phyloP scores from a whole-genome alignment of 352 stramenopile species.

The Paralagenidium karlingii region DNA sequence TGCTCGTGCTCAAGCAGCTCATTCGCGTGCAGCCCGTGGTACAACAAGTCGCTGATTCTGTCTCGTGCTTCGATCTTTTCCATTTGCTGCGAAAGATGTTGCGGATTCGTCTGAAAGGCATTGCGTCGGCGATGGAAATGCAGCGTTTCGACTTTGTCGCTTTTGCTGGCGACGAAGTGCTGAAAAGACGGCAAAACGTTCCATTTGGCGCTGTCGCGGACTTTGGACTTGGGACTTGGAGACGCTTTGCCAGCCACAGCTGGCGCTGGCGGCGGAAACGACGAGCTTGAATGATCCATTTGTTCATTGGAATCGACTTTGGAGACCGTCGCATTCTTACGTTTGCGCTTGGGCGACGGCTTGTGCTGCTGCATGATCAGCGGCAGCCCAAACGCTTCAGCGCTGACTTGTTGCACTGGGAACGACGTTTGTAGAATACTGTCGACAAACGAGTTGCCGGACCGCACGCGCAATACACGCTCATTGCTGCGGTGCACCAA shows the following conservation, averaged over 20 bases:
- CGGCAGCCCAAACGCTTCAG: neutral
- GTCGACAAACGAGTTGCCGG: conserved; percentile 25
- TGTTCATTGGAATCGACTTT: neutral
- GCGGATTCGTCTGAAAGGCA: conserved; percentile 14
- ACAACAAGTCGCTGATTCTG: too few relatives aligned
- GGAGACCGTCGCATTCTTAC: conserved; percentile 9
- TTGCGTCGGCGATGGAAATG: conserved; percentile 25
- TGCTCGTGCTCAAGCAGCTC: conserved; percentile 1
- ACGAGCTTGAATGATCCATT: too few relatives aligned
- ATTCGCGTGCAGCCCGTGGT: conserved; percentile 1
- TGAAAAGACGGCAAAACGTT: conserved; percentile 6
- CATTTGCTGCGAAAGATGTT: conserved; percentile 21
- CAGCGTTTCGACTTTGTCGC: conserved; percentile 14
- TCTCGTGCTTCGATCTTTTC: conserved; percentile 5
- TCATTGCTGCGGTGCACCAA: conserved; percentile 47
- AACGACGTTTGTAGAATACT: conserved; percentile 1
- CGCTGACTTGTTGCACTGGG: neutral
- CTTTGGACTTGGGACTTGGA: neutral
- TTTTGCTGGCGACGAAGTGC: conserved; percentile 33
- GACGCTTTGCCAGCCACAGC: too few relatives aligned
- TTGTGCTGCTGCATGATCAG: conserved; percentile 1
- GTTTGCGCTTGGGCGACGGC: conserved; percentile 4
- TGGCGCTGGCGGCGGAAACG: too few relatives aligned
- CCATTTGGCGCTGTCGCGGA: neutral
- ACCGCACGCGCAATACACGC: conserved; percentile 35